Evolutionary conservation across 2,329 filamentous ascomycete species (phyloP).

Genomic region (Aurifilum marmelostoma): DNA sequence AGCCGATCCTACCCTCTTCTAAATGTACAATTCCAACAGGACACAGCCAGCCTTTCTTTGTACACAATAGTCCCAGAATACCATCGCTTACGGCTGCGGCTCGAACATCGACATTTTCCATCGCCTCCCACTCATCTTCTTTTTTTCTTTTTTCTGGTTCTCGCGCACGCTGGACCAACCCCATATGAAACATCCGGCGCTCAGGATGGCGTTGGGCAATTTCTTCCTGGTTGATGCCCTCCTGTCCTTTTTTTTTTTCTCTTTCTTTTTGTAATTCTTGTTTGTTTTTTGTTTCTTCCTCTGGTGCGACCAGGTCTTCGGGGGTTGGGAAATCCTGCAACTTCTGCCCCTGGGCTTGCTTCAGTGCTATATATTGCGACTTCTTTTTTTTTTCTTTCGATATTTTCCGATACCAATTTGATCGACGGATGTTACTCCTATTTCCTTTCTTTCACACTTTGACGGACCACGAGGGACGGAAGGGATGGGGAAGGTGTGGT

Average conservation of each 20-base stretch:
- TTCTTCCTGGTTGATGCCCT: slow-evolving; percentile 17
- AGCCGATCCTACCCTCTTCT: slow-evolving; percentile 7
- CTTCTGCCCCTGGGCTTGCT: slow-evolving; percentile 14
- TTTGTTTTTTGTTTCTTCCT: neutral
- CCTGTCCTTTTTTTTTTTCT: neutral
- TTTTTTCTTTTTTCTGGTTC: too few species aligned
- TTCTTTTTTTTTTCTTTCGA: neutral
- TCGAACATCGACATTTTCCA: slow-evolving; percentile 21
- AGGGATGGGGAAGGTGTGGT: neutral
- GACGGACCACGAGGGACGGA: neutral
- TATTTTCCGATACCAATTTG: slow-evolving; percentile 29
- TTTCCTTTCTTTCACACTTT: neutral
- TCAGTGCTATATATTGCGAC: slow-evolving; percentile 12
- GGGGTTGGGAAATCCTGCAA: too few species aligned
- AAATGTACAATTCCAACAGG: slow-evolving; percentile 19
- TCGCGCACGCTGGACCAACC: slow-evolving; percentile 1
- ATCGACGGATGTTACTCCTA: neutral
- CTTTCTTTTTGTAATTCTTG: slow-evolving; percentile 20
- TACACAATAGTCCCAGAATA: slow-evolving; percentile 11
- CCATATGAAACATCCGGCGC: slow-evolving; percentile 21
- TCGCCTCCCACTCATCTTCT: too few species aligned
- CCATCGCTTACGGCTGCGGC: slow-evolving; percentile 15
- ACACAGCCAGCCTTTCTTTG: neutral
- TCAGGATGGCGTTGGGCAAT: slow-evolving; percentile 27
- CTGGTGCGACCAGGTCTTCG: slow-evolving; percentile 15